These are phyloP conservation scores for Fusarium sambucinum DNA, from an alignment of 2,329 filamentous ascomycete species.

Conservation along the genomic window DNA sequence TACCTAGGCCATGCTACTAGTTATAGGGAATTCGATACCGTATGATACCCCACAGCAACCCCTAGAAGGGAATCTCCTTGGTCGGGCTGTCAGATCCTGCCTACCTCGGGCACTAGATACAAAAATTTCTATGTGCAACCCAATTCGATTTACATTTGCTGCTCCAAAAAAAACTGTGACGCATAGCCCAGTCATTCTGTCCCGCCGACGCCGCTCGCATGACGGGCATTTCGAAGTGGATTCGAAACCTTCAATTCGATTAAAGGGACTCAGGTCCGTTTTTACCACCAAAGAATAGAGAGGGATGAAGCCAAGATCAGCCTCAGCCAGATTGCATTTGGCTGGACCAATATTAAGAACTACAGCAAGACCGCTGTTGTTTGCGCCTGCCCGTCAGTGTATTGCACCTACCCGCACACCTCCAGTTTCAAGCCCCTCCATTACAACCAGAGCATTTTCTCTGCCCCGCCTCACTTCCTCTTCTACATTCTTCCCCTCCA, in stretches of 20 bases:
- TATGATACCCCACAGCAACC: background rate
- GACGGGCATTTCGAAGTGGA: conserved; percentile 33
- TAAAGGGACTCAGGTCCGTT: conserved; percentile 37
- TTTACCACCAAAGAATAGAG: conserved; percentile 35
- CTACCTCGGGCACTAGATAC: background rate
- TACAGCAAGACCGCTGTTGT: conserved; percentile 27
- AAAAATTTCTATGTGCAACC: conserved; percentile 28
- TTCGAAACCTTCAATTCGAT: conserved; percentile 28
- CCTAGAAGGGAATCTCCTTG: background rate
- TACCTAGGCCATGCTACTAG: background rate
- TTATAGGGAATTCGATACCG: conserved; percentile 13
- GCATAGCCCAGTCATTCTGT: conserved; percentile 15
- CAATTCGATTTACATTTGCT: conserved; percentile 12
- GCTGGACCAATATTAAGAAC: conserved; percentile 36
- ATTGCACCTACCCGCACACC: conserved; percentile 18
- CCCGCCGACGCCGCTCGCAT: conserved; percentile 37
- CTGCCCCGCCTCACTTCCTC: conserved; percentile 43
- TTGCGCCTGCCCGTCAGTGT: conserved; percentile 1
- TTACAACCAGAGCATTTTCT: conserved; percentile 36
- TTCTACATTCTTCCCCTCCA: conserved; percentile 24
- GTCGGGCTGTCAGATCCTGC: background rate
- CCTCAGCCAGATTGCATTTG: conserved; percentile 43
- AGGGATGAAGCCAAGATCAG: conserved; percentile 45
- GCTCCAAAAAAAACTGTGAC: conserved; percentile 30
- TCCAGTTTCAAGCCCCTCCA: conserved; percentile 32